These are phyloP conservation scores for Alternaria atra DNA, from an alignment of 2,329 filamentous ascomycete genomes.

Conservation along the genomic window DNA sequence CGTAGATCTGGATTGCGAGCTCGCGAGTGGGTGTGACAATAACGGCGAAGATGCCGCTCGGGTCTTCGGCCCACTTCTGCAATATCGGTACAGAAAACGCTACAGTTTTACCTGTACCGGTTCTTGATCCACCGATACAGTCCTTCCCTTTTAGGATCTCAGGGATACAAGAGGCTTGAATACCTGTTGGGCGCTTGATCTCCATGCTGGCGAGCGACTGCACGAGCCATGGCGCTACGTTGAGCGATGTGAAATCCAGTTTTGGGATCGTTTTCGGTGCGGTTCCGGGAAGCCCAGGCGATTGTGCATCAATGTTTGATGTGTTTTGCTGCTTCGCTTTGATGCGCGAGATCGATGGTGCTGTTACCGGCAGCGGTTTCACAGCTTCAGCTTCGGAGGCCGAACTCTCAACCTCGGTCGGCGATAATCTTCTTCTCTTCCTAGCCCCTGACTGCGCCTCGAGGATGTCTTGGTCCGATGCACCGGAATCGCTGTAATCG, in stretches of 20 bases:
- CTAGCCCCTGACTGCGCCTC: constrained; percentile 44
- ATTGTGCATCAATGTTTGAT: not conserved
- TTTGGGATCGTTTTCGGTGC: constrained; percentile 7
- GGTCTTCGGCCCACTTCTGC: constrained; percentile 92
- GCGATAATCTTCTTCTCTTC: constrained; percentile 50
- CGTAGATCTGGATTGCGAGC: constrained; percentile 92
- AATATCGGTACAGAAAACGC: constrained; percentile 95
- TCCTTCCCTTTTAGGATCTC: constrained; percentile 90
- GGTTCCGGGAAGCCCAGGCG: not conserved
- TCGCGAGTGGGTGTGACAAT: constrained; percentile 80
- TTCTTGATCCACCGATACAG: constrained; percentile 90
- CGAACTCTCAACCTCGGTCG: constrained; percentile 21
- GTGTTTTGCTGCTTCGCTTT: constrained; percentile 40
- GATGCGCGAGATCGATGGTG: constrained; percentile 46
- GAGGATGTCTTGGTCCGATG: constrained; percentile 39
- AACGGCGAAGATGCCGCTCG: constrained; percentile 87
- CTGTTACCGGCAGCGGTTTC: constrained; percentile 23
- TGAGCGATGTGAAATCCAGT: constrained; percentile 70
- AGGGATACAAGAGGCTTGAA: constrained; percentile 92
- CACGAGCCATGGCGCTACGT: constrained; percentile 86
- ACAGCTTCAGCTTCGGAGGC: constrained; percentile 25
- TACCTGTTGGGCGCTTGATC: constrained; percentile 87
- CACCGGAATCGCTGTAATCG: constrained; percentile 29
- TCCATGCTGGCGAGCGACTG: constrained; percentile 79
- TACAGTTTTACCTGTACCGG: constrained; percentile 96